Percentiles rank a stretch among this genome's conserved stretches.
These are phyloP conservation scores for Fonsecaea nubica DNA, from an alignment of 2,329 filamentous ascomycete genomes.

Conservation along the genomic window DNA sequence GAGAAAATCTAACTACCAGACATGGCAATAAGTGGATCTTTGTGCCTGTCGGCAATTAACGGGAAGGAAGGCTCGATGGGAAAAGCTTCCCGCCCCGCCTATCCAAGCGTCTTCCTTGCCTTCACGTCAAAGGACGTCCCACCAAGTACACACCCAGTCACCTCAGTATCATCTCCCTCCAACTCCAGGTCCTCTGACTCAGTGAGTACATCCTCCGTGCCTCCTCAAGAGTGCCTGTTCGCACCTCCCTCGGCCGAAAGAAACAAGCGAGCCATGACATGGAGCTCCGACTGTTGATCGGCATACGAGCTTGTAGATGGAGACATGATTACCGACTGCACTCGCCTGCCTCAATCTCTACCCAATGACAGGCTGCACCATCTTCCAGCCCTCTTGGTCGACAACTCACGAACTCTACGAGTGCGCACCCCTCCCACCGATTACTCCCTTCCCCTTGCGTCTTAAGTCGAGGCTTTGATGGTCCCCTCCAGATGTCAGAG, in stretches of 20 bases:
- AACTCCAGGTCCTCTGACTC: background rate
- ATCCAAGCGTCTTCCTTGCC: background rate
- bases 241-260: background rate
- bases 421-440: background rate
- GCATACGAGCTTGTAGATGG: background rate
- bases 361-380: background rate
- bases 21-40: slow-evolving; percentile 2
- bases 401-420: background rate
- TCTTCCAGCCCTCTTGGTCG: background rate
- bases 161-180: background rate
- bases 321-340: slow-evolving; percentile 10
- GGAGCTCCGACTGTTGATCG: background rate
- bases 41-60: background rate
- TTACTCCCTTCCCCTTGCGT: background rate
- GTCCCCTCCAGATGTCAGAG: slow-evolving; percentile 1
- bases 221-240: background rate
- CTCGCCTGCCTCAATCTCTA: slow-evolving; percentile 1
- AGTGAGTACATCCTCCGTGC: background rate
- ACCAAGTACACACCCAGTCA: no score
- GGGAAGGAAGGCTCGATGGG: background rate
- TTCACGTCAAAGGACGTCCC: background rate
- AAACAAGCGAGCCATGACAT: background rate
- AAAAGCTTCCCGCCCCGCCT: background rate
- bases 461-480: background rate
- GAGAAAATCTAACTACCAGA: slow-evolving; percentile 4